phyloP scores from a whole-genome alignment of 2,329 filamentous ascomycete genomes.

The Paracorniculantispora psalliotae region DNA sequence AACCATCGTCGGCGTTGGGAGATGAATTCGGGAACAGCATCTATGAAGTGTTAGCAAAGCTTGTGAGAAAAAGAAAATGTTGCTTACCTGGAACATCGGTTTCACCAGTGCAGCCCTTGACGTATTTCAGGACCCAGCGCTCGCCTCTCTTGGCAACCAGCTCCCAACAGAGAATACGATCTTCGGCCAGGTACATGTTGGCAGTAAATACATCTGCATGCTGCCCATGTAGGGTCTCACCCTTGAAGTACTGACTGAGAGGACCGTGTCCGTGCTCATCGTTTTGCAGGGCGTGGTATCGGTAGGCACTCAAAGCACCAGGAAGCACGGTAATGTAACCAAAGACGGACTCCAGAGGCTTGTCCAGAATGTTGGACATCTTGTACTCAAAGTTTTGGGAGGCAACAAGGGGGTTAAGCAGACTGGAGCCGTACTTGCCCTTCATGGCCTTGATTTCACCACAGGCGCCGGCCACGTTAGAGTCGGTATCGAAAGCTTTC shows the following conservation, averaged over 20 bases:
- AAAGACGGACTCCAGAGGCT: constrained; percentile 93
- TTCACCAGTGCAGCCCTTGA: constrained; percentile 93
- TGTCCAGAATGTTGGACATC: constrained; percentile 98
- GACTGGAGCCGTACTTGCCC: constrained; percentile 72
- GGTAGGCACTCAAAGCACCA: constrained; percentile 89
- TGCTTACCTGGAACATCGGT: constrained; percentile 90
- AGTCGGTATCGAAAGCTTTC: constrained; percentile 98
- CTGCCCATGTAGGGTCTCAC: constrained; percentile 91
- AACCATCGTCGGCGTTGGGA: constrained; percentile 95
- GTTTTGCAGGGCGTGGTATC: constrained; percentile 94
- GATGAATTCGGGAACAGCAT: constrained; percentile 92
- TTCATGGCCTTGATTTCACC: constrained; percentile 98
- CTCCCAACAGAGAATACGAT: constrained; percentile 90
- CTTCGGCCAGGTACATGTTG: constrained; percentile 90
- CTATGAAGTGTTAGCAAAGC: constrained; percentile 39
- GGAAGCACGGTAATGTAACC: constrained; percentile 97
- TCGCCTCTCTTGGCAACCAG: constrained; percentile 91
- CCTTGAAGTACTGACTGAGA: constrained; percentile 97
- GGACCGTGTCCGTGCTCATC: constrained; percentile 94
- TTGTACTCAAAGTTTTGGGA: constrained; percentile 99
- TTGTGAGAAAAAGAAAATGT: not conserved
- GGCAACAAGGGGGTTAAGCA: constrained; percentile 90
- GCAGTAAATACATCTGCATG: constrained; percentile 96
- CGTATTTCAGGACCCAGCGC: constrained; percentile 96
- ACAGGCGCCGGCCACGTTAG: constrained; percentile 92